These are phyloP conservation scores for Penicillium turbatum DNA, from an alignment of 495 filamentous ascomycete species.

Conservation along the genomic window DNA sequence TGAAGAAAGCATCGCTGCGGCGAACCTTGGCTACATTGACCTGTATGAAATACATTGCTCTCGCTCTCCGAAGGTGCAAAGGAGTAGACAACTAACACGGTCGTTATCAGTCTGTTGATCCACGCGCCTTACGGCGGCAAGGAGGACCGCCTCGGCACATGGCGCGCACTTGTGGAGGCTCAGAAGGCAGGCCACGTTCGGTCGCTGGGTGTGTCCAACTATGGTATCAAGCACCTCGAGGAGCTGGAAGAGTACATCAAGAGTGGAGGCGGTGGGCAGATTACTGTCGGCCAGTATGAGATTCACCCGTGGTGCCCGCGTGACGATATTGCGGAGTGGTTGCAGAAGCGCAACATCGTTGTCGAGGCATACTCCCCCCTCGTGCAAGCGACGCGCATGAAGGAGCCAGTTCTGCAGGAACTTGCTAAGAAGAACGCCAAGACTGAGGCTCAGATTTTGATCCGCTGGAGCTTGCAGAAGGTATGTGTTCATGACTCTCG, in stretches of 20 bases:
- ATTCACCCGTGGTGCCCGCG: conserved; percentile 85
- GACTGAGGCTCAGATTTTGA: conserved; percentile 70
- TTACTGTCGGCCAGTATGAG: conserved; percentile 85
- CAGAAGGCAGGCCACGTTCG: conserved; percentile 50
- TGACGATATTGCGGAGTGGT: conserved; percentile 73
- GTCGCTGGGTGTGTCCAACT: conserved; percentile 55
- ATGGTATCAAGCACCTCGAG: conserved; percentile 51
- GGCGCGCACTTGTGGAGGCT: conserved; percentile 53
- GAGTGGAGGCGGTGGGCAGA: conserved; percentile 65
- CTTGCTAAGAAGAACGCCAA: conserved; percentile 68
- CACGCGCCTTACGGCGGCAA: conserved; percentile 55
- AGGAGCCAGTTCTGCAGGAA: conserved; percentile 57
- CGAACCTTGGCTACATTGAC: conserved; percentile 53
- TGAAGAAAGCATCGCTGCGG: conserved; percentile 41
- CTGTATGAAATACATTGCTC: conserved; percentile 29
- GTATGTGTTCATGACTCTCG: conserved; percentile 28
- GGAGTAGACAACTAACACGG: not conserved
- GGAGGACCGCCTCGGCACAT: conserved; percentile 46
- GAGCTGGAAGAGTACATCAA: conserved; percentile 71
- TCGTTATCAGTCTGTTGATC: conserved; percentile 41
- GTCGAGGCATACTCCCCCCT: conserved; percentile 80
- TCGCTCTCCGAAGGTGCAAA: not conserved
- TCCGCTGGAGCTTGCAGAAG: conserved; percentile 87
- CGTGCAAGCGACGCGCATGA: conserved; percentile 60
- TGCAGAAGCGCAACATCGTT: conserved; percentile 59